These are phyloP conservation scores for Jimgerdemannia lactiflua DNA, from an alignment of 192 early-diverging fungal genomes.

Conservation along the genomic window DNA sequence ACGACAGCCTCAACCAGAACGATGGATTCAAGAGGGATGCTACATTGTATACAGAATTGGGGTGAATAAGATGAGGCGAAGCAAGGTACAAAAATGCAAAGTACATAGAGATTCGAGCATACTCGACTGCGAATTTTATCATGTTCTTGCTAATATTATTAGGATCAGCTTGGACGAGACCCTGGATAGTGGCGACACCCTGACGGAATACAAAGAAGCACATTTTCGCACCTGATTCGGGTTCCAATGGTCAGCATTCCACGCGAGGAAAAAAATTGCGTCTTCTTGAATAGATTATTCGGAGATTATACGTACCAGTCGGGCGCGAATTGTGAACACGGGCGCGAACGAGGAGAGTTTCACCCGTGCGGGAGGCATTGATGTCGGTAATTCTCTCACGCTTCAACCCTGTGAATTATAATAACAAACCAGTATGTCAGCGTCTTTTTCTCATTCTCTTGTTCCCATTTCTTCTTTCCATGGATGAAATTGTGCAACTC, in stretches of 20 bases:
- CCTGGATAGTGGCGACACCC: slow-evolving; percentile 85
- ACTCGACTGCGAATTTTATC: slow-evolving; percentile 84
- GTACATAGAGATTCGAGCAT: slow-evolving; percentile 8
- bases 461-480: not conserved
- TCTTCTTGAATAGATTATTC: not conserved
- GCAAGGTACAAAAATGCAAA: not conserved
- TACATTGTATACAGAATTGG: slow-evolving; percentile 17
- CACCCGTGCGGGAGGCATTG: slow-evolving; percentile 55
- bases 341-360: slow-evolving; percentile 82
- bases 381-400: slow-evolving; percentile 70
- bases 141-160: slow-evolving; percentile 88
- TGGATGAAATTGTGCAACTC: not conserved
- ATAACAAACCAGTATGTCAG: not conserved
- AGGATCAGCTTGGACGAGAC: slow-evolving; percentile 63
- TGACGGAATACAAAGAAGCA: slow-evolving; percentile 93
- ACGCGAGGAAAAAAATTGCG: not conserved
- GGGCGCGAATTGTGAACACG: slow-evolving; percentile 89
- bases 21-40: slow-evolving; percentile 86
- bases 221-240: slow-evolving; percentile 65
- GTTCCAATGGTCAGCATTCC: not conserved
- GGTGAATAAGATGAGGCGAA: not conserved
- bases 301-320: slow-evolving; percentile 50
- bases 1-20: slow-evolving; percentile 84
- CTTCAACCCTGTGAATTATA: slow-evolving; percentile 38
- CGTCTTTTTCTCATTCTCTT: not conserved